Evolutionary conservation across 1,139 yeast genomes (phyloP).

Genomic region (Maudiozyma humilis): DNA sequence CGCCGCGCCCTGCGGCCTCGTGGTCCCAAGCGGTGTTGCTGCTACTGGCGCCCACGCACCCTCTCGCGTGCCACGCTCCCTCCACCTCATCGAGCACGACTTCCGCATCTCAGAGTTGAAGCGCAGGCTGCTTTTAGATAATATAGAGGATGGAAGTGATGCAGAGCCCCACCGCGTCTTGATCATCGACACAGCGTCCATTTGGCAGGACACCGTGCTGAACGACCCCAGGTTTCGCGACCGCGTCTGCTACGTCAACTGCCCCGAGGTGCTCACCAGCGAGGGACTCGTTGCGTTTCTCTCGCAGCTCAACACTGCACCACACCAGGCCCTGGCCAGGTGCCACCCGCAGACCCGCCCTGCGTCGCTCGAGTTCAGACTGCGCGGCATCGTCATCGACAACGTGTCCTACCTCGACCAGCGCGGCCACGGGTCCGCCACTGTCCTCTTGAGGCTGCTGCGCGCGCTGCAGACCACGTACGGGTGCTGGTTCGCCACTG

Average conservation of each 20-base stretch:
- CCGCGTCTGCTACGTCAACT: conserved; percentile 15
- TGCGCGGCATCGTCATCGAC: conserved; percentile 25
- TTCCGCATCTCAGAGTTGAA: conserved; percentile 18
- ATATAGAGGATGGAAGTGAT: not conserved
- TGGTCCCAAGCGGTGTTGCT: not conserved
- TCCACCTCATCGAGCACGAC: conserved; percentile 25
- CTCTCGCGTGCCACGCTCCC: not conserved
- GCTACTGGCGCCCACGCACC: not conserved
- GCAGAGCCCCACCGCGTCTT: conserved; percentile 7
- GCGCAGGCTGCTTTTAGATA: conserved; percentile 9
- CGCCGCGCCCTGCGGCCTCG: conserved; percentile 1
- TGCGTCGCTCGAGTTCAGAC: not conserved
- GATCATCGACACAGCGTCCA: conserved; percentile 21
- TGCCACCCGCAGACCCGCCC: not conserved
- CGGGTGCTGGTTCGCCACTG: conserved; percentile 28
- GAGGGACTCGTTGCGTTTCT: conserved; percentile 22
- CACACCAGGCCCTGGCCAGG: conserved; percentile 19
- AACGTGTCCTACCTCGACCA: conserved; percentile 25
- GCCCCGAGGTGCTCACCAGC: conserved; percentile 16
- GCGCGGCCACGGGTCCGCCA: conserved; percentile 10
- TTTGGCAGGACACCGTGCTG: conserved; percentile 13
- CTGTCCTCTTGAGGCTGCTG: conserved; percentile 15
- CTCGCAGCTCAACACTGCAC: conserved; percentile 20
- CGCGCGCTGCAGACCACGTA: conserved; percentile 17
- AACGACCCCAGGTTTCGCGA: not conserved